These are phyloP conservation scores for Trichoderma guizhouense DNA, from an alignment of 2,329 filamentous ascomycete species.

Conservation along the genomic window DNA sequence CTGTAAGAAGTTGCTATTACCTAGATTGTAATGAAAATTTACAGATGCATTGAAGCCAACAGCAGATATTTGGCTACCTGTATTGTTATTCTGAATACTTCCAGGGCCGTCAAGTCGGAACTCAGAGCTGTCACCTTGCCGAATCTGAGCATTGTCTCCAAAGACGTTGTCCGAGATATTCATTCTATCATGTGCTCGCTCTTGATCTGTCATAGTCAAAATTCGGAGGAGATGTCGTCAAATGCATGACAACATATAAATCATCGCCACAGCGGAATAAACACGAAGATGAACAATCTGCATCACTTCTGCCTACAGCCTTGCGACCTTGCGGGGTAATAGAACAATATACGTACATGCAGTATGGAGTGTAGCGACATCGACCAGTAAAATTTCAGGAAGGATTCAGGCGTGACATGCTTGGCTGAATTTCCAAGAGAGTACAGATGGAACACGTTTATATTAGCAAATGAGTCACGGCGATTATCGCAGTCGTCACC, in stretches of 20 bases:
- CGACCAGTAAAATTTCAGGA: not conserved
- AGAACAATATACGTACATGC: not conserved
- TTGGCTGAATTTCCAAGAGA: not conserved
- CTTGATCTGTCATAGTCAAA: not conserved
- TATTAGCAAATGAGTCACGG: not conserved
- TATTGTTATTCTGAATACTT: not conserved
- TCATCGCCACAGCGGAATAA: not conserved
- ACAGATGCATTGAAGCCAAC: not conserved
- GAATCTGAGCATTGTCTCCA: not conserved
- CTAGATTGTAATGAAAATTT: not conserved
- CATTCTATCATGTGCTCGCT: not conserved
- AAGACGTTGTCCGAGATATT: not conserved
- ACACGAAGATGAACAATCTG: not conserved
- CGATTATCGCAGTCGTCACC: not conserved
- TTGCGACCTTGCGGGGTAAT: not conserved
- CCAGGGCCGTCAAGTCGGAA: not conserved
- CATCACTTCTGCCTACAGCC: not conserved
- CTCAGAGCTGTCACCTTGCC: not conserved
- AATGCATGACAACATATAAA: not conserved
- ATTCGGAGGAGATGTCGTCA: too few species aligned
- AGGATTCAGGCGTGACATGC: not conserved
- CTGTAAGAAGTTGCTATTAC: not conserved
- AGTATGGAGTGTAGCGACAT: not conserved
- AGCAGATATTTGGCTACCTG: not conserved
- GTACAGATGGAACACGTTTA: not conserved